Evolutionary conservation across 305 asterid genomes (phyloP), one percentile per base, ranked within the genome.

Genomic region (Nicotiana rustica): DNA sequence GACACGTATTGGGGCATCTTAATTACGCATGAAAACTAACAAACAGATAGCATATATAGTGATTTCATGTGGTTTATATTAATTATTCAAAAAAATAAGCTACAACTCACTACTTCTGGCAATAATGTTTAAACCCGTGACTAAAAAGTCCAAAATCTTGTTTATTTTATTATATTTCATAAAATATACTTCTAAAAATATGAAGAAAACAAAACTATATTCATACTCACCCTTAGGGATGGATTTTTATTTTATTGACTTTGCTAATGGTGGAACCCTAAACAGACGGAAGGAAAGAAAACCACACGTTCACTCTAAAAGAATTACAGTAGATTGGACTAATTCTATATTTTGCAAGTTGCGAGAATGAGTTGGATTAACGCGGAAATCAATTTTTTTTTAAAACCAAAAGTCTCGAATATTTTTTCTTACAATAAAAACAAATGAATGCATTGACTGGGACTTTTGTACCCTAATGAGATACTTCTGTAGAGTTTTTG

Each of bases 21-120:
- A 49, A 73, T 25, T 21, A 49, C 14, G 21, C 79, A 73, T 49
- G 79, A 49, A 73, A 73, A 73, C 62, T 44, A 73, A 73, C 25
- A 73, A 73, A 73, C 14, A 67, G 25, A 33, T 67, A 33, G 49
- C 2, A 33, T 6, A 25, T 25, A 25, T 25, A 25, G 41, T 49
- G 64, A 25, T 13, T 71, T 44, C 78, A 44, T 71, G 64, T 73
- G 79, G 79, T 73, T 47, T 73, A 49, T 13, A 21, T 73, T 21
- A 47, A 73, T 21, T 49, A 47, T 47, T 6, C 25, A 1, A 47
- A 47, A 47, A 73, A 21, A 4, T 10, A 10, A 12, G 17, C 8
- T 38, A 35, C 17, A 67, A 67, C 18, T 5, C 10, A 9, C 31
- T 36, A 68, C 18, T 36, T 36, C 33, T 41, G 49, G 35, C 35